Percentiles rank a stretch among this genome's conserved stretches.
Evolutionary conservation across 805 yeast genomes (phyloP).

Genomic region (Yarrowia deformans): DNA sequence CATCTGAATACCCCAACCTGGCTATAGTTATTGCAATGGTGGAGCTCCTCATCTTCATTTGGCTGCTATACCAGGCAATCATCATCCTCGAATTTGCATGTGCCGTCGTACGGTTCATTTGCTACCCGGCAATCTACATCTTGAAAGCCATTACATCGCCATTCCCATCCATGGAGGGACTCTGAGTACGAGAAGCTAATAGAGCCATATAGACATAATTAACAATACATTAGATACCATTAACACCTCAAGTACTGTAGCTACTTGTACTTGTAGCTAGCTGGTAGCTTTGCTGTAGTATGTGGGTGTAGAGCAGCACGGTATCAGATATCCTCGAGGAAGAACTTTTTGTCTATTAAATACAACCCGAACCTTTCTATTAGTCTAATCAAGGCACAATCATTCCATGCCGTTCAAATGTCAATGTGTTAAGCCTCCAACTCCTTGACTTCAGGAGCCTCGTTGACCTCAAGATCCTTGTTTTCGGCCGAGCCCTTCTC

Average conservation of each 20-base stretch:
- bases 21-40: slow-evolving; percentile 13
- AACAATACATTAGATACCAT: not conserved
- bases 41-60: slow-evolving; percentile 42
- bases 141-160: slow-evolving; percentile 16
- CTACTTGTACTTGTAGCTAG: no score
- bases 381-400: slow-evolving; percentile 3
- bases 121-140: slow-evolving; percentile 44
- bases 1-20: slow-evolving; percentile 10
- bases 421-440: slow-evolving; percentile 7
- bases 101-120: slow-evolving; percentile 42
- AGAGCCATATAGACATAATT: slow-evolving; percentile 10
- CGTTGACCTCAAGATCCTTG: slow-evolving; percentile 39
- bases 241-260: no score
- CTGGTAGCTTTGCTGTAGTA: no score
- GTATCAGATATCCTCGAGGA: not conserved
- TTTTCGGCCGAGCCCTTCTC: slow-evolving; percentile 41
- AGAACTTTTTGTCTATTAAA: slow-evolving; percentile 1
- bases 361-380: slow-evolving; percentile 14
- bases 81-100: slow-evolving; percentile 41
- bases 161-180: slow-evolving; percentile 7
- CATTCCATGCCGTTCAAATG: not conserved
- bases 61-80: slow-evolving; percentile 41
- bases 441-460: slow-evolving; percentile 31
- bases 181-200: not conserved
- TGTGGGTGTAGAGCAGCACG: no score